These are phyloP conservation scores for Sclerotinia trifoliorum DNA, from an alignment of 2,329 filamentous ascomycete species.

Conservation along the genomic window DNA sequence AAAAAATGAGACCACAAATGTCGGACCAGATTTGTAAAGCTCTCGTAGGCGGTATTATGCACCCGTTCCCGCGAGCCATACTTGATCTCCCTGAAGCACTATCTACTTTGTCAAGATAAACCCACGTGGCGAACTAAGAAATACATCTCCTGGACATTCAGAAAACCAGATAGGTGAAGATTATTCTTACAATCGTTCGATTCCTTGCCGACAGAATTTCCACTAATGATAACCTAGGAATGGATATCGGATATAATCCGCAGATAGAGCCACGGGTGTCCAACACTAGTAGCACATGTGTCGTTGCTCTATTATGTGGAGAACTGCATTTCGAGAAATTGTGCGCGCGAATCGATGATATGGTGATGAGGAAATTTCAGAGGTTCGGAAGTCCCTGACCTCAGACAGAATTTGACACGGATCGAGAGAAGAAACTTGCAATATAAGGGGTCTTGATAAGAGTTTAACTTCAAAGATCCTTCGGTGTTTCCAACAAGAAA, in stretches of 20 bases:
- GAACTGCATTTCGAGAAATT: not conserved
- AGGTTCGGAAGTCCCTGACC: too few species aligned
- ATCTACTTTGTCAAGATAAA: not conserved
- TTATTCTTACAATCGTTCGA: too few species aligned
- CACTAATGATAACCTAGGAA: too few species aligned
- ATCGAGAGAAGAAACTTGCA: not conserved
- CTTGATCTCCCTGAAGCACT: not conserved
- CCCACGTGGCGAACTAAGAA: not conserved
- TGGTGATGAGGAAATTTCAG: not conserved
- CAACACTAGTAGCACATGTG: not conserved
- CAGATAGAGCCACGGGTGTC: not conserved
- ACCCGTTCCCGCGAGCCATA: not conserved
- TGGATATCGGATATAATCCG: not conserved
- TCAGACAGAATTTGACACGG: too few species aligned
- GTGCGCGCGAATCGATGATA: not conserved
- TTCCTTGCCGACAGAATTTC: too few species aligned
- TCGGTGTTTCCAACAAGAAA: not conserved
- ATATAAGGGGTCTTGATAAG: not conserved
- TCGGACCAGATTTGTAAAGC: too few species aligned
- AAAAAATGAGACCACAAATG: too few species aligned
- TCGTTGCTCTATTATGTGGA: rapidly evolving
- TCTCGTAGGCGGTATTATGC: not conserved
- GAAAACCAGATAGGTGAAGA: too few species aligned
- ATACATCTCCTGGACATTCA: too few species aligned
- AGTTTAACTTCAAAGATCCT: not conserved